These are phyloP conservation scores for Paracamarosporium sp. DNA, from an alignment of 2,329 filamentous ascomycete species.

Conservation along the genomic window DNA sequence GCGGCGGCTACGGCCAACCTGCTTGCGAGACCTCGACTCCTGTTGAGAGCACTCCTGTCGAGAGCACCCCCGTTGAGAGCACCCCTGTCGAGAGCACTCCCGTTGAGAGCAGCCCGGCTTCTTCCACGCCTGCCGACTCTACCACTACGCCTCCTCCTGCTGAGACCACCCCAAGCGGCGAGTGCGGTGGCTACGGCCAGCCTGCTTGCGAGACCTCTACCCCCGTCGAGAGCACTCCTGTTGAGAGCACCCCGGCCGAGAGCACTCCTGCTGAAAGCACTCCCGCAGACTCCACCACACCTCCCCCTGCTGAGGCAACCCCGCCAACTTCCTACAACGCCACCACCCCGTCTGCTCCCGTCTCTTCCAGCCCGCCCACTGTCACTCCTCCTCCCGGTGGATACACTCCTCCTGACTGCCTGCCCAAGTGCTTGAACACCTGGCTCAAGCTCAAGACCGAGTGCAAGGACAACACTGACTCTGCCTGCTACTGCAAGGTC, in stretches of 20 bases:
- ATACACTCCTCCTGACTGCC: conserved; percentile 66
- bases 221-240: conserved; percentile 12
- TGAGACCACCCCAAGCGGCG: conserved; percentile 7
- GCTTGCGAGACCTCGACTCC: conserved; percentile 11
- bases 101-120: conserved; percentile 8
- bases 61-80: conserved; percentile 16
- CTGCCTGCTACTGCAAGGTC: conserved; percentile 85
- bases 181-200: conserved; percentile 11
- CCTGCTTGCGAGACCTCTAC: conserved; percentile 11
- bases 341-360: conserved; percentile 3
- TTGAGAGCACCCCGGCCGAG: conserved; percentile 16
- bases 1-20: conserved; percentile 12
- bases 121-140: background rate
- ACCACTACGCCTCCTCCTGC: background rate
- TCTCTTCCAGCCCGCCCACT: conserved; percentile 24
- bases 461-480: conserved; percentile 85
- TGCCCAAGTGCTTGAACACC: conserved; percentile 90
- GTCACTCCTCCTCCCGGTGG: conserved; percentile 25
- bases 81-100: conserved; percentile 17
- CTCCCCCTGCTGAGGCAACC: conserved; percentile 10
- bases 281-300: background rate
- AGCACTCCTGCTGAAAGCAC: conserved; percentile 16
- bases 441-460: conserved; percentile 73
- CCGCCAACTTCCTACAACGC: conserved; percentile 6
- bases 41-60: conserved; percentile 11